Evolutionary conservation across 2,329 filamentous ascomycete genomes (phyloP).

Genomic region (Alternaria consortialis): DNA sequence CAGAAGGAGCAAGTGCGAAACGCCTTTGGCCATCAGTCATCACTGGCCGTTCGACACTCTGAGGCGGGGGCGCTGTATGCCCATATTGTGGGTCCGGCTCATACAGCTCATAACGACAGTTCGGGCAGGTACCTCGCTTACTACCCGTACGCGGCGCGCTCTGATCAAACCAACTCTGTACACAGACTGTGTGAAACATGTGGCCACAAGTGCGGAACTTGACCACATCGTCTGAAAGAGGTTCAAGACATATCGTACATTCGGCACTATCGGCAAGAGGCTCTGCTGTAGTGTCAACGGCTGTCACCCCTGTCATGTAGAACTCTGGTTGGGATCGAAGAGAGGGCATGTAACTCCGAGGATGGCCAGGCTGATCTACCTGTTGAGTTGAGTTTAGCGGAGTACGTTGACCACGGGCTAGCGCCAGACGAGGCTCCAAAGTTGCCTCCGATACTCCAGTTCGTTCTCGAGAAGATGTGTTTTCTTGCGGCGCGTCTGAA

Average conservation of each 20-base stretch:
- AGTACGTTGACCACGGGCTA: neutral
- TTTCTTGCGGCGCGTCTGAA: too few species aligned
- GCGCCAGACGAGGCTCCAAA: neutral
- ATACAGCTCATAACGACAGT: slow-evolving; percentile 11
- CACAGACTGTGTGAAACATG: slow-evolving; percentile 10
- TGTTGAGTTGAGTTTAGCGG: neutral
- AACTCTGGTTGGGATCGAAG: slow-evolving; percentile 18
- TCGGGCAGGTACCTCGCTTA: slow-evolving; percentile 10
- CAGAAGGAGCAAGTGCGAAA: neutral
- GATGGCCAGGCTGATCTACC: neutral
- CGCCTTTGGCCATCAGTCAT: too few species aligned
- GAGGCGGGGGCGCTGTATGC: neutral
- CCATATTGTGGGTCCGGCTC: slow-evolving; percentile 2
- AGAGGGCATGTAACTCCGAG: neutral
- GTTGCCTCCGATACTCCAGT: neutral
- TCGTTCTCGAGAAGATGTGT: neutral
- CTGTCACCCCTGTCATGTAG: slow-evolving; percentile 11
- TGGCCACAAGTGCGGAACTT: slow-evolving; percentile 9
- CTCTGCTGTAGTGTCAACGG: neutral
- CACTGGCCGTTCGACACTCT: neutral
- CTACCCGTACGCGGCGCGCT: neutral
- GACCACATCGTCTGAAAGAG: slow-evolving; percentile 5
- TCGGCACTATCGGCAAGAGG: neutral
- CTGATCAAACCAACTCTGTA: slow-evolving; percentile 8
- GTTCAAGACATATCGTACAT: slow-evolving; percentile 9